phyloP scores from a whole-genome alignment of 1,284 basidiomycete species.

The Agroathelia rolfsii region DNA sequence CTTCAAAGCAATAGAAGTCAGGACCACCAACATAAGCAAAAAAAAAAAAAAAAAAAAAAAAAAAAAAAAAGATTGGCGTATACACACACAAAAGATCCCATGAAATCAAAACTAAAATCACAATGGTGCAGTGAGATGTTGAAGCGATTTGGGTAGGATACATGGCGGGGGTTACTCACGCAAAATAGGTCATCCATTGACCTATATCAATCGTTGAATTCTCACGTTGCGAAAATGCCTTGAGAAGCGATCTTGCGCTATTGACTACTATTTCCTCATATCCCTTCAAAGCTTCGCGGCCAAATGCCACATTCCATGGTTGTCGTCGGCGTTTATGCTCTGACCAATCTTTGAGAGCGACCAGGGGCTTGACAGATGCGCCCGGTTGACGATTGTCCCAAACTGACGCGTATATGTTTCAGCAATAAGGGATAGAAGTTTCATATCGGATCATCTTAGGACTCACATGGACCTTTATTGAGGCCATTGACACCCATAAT shows the following conservation, averaged over 20 bases:
- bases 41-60: not conserved
- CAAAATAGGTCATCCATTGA: not conserved
- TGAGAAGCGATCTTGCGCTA: too few relatives aligned
- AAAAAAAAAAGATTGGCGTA: conserved; percentile 5
- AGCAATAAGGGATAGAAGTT: not conserved
- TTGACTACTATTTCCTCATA: not conserved
- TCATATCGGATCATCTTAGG: too few relatives aligned
- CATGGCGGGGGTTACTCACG: not conserved
- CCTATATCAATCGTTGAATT: not conserved
- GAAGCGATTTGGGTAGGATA: not conserved
- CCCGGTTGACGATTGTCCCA: not conserved
- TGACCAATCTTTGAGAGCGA: not conserved
- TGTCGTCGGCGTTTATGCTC: not conserved
- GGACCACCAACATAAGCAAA: not conserved
- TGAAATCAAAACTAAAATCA: not conserved
- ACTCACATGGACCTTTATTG: conserved; percentile 29
- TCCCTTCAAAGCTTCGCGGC: not conserved
- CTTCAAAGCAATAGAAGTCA: conserved; percentile 17
- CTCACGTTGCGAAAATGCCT: conserved; percentile 2
- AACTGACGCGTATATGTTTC: not conserved
- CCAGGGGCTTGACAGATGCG: not conserved
- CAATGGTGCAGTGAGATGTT: not conserved
- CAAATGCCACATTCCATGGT: not conserved
- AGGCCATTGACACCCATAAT: conserved; percentile 25
- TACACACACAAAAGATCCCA: conserved; percentile 14